phyloP scores from a whole-genome alignment of 192 early-diverging fungal species.

The Mortierella claussenii region DNA sequence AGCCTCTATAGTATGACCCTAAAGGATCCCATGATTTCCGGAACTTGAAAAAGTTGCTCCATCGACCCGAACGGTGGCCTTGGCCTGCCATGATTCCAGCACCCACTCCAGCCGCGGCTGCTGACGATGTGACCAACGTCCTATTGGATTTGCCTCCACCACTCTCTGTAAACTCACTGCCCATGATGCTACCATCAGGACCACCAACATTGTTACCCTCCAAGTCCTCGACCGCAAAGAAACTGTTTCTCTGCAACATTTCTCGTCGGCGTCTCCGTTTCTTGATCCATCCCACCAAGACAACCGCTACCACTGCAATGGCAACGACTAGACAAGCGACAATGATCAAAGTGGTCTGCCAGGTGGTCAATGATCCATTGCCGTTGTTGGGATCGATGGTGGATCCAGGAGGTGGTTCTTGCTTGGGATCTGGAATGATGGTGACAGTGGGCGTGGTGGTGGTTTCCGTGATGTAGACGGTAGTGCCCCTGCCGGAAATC shows the following conservation, averaged over 20 bases:
- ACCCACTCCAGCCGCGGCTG: not conserved
- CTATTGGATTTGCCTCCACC: conserved; percentile 17
- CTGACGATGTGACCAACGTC: not conserved
- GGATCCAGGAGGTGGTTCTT: conserved; percentile 8
- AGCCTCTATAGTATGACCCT: not conserved
- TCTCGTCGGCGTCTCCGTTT: not conserved
- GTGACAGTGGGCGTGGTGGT: conserved; percentile 6
- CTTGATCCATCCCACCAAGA: conserved; percentile 14
- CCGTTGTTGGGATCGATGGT: not conserved
- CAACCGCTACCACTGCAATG: conserved; percentile 3
- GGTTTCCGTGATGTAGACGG: conserved; percentile 24
- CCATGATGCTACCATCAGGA: not conserved
- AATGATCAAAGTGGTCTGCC: conserved; percentile 35
- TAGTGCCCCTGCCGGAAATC: conserved; percentile 28
- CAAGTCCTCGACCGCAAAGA: not conserved
- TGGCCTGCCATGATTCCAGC: not conserved
- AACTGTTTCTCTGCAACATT: not conserved
- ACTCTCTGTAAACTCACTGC: conserved; percentile 7
- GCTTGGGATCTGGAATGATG: conserved; percentile 31
- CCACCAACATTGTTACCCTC: not conserved
- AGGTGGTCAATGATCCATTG: not conserved
- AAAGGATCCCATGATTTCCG: conserved; percentile 6
- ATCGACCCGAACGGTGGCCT: not conserved
- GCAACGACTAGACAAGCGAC: conserved; percentile 17
- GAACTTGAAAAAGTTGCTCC: conserved; percentile 8